phyloP scores from a whole-genome alignment of 2,329 filamentous ascomycete genomes.

The Tolypocladium sp. region DNA sequence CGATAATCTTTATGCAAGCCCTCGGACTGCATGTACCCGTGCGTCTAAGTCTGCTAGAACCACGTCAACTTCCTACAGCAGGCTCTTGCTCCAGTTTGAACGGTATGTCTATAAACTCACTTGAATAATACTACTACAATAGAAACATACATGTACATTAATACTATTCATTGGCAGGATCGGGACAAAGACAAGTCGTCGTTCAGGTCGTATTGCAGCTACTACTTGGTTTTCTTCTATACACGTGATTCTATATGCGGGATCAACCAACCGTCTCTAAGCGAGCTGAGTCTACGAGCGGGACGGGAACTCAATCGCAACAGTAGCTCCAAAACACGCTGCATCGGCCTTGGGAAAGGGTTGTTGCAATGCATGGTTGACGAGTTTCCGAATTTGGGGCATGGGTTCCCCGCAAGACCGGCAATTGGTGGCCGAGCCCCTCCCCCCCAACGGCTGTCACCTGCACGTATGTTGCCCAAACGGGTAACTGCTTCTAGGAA shows the following conservation, averaged over 20 bases:
- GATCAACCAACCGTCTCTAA: neutral
- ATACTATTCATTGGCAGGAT: neutral
- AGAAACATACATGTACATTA: neutral
- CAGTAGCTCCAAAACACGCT: neutral
- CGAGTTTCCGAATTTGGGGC: neutral
- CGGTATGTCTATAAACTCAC: neutral
- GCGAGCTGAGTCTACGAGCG: neutral
- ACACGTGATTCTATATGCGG: neutral
- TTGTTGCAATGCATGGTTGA: neutral
- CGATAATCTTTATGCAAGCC: neutral
- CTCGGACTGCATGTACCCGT: neutral
- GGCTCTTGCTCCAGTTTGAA: neutral
- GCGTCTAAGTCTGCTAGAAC: neutral
- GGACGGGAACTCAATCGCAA: neutral
- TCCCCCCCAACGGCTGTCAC: neutral
- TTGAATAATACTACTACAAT: neutral
- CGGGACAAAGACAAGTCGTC: neutral
- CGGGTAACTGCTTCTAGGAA: no score
- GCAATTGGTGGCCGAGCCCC: neutral
- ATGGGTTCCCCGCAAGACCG: neutral
- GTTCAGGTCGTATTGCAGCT: neutral
- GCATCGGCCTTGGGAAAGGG: neutral
- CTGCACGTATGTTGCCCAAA: neutral
- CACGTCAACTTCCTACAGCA: neutral
- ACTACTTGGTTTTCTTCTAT: neutral